Evolutionary conservation across 495 filamentous ascomycete genomes (phyloP).

Genomic region (Talaromyces proteolyticus): DNA sequence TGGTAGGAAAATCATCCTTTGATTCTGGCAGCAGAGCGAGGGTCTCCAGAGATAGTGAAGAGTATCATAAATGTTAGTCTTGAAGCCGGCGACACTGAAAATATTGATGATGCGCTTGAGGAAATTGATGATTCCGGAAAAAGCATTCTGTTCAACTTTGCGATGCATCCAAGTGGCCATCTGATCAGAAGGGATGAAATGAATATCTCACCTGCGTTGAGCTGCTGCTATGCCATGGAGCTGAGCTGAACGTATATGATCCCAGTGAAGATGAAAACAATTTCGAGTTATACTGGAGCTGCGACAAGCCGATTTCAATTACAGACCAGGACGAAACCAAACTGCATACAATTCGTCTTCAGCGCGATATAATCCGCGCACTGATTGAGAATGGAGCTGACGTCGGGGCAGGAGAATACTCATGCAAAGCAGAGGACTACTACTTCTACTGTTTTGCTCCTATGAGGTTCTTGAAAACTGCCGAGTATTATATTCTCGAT

Average conservation of each 20-base stretch:
- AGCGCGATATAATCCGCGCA: background rate
- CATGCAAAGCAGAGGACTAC: background rate
- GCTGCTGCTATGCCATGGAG: background rate
- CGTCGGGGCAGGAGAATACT: background rate
- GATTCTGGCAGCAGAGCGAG: background rate
- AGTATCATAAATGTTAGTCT: background rate
- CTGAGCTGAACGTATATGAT: no score
- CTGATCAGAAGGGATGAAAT: background rate
- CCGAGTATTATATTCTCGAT: background rate
- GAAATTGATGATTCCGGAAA: background rate
- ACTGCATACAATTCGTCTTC: background rate
- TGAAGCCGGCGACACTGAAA: background rate
- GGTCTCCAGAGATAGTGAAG: background rate
- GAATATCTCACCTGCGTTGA: background rate
- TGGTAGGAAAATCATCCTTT: background rate
- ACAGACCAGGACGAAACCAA: background rate
- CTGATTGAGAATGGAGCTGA: background rate
- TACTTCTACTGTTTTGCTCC: no score
- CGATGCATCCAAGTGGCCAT: background rate
- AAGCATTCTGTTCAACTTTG: background rate
- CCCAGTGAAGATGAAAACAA: background rate
- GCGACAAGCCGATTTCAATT: background rate
- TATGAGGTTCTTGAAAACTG: background rate
- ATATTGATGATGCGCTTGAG: background rate
- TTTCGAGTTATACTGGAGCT: background rate